Evolutionary conservation across 1,284 basidiomycete species (phyloP).

Genomic region (Leucoagaricus sp.): DNA sequence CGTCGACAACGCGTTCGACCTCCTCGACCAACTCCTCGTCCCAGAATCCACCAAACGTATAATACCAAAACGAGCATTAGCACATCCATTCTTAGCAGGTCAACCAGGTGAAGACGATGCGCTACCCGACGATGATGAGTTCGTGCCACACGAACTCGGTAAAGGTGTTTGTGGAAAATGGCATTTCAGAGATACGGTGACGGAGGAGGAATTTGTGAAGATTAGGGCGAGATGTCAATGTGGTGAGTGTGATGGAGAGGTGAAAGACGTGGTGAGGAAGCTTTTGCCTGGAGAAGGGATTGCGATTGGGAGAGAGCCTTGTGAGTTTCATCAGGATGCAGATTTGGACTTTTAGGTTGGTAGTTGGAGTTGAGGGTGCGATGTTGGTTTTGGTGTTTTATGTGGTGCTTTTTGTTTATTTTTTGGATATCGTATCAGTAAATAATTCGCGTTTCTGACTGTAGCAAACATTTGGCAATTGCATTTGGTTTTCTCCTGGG

Average conservation of each 20-base stretch:
- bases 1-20: slow-evolving; percentile 70
- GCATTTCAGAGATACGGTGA: slow-evolving; percentile 59
- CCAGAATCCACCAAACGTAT: slow-evolving; percentile 76
- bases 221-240: slow-evolving; percentile 34
- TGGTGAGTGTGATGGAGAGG: slow-evolving; percentile 19
- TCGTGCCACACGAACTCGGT: slow-evolving; percentile 67
- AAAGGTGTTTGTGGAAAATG: slow-evolving; percentile 60
- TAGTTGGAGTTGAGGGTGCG: background rate
- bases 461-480: no score
- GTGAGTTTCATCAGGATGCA: slow-evolving; percentile 59
- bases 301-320: slow-evolving; percentile 66
- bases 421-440: no score
- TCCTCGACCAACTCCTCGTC: slow-evolving; percentile 72
- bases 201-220: slow-evolving; percentile 53
- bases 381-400: no score
- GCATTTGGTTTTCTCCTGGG: no score
- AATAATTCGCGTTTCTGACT: no score
- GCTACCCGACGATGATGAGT: slow-evolving; percentile 54
- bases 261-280: slow-evolving; percentile 19
- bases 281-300: slow-evolving; percentile 67
- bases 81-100: slow-evolving; percentile 71
- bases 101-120: slow-evolving; percentile 30
- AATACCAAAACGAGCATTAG: slow-evolving; percentile 75
- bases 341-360: slow-evolving; percentile 19
- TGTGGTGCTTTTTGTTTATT: no score